phyloP scores from a whole-genome alignment of 2,329 filamentous ascomycete genomes.

The Aspergillus fumigatiaffinis region DNA sequence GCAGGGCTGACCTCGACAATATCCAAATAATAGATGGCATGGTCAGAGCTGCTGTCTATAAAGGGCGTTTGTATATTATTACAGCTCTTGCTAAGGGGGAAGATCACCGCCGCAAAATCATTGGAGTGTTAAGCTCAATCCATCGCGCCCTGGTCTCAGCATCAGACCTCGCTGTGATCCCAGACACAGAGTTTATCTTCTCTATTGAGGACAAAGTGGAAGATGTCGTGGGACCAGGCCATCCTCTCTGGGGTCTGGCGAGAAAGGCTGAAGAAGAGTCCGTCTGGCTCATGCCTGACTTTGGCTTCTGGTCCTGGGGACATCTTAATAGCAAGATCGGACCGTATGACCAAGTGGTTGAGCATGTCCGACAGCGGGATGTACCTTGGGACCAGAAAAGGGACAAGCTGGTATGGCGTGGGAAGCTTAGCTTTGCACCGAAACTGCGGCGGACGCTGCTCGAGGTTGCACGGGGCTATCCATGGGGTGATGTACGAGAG shows the following conservation, averaged over 20 bases:
- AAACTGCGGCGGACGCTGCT: conserved; percentile 33
- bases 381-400: conserved; percentile 28
- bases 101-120: too few species aligned
- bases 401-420: conserved; percentile 43
- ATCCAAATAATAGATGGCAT: too few species aligned
- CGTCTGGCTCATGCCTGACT: conserved; percentile 48
- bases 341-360: conserved; percentile 19
- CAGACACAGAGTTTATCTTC: conserved; percentile 44
- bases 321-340: conserved; percentile 18
- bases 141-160: conserved; percentile 40
- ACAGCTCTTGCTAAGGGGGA: too few species aligned
- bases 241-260: conserved; percentile 38
- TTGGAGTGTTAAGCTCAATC: conserved; percentile 39
- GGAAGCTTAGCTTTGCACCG: conserved; percentile 33
- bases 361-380: conserved; percentile 12
- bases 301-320: conserved; percentile 46
- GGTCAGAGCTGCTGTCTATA: too few species aligned
- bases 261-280: conserved; percentile 30
- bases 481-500: conserved; percentile 42
- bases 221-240: conserved; percentile 27
- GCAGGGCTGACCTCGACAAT: too few species aligned
- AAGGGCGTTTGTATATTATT: too few species aligned
- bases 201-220: conserved; percentile 34
- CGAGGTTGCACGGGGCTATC: conserved; percentile 27
- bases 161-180: conserved; percentile 24